Evolutionary conservation across 495 filamentous ascomycete species (phyloP).

Genomic region (Rusavskia elegans): DNA sequence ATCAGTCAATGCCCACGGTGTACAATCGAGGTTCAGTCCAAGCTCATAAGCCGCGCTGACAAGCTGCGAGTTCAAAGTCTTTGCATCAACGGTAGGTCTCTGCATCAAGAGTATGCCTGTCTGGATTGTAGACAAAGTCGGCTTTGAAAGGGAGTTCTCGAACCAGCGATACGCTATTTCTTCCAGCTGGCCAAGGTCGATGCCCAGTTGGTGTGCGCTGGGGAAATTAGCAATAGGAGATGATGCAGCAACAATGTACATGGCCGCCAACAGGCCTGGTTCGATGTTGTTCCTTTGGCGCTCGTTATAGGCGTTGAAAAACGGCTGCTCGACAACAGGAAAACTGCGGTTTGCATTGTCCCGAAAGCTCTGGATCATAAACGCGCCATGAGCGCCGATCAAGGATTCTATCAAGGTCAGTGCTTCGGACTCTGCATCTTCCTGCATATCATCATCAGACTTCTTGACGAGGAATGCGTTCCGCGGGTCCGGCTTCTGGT

Average conservation of each 20-base stretch:
- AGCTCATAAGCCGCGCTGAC: slow-evolving; percentile 39
- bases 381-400: slow-evolving; percentile 66
- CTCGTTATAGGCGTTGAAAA: slow-evolving; percentile 63
- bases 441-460: slow-evolving; percentile 20
- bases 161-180: slow-evolving; percentile 57
- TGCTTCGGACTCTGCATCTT: slow-evolving; percentile 37
- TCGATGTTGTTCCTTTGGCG: slow-evolving; percentile 63
- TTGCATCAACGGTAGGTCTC: slow-evolving; percentile 70
- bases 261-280: slow-evolving; percentile 68
- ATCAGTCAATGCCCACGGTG: slow-evolving; percentile 34
- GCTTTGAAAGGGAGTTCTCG: slow-evolving; percentile 59
- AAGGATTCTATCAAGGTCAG: slow-evolving; percentile 67
- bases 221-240: slow-evolving; percentile 61
- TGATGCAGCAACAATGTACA: slow-evolving; percentile 85
- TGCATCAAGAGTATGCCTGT: slow-evolving; percentile 82
- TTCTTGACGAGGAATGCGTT: slow-evolving; percentile 68
- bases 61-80: slow-evolving; percentile 69
- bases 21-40: slow-evolving; percentile 40
- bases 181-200: slow-evolving; percentile 63
- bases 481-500: slow-evolving; percentile 60
- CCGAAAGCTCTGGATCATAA: slow-evolving; percentile 77
- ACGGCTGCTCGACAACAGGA: slow-evolving; percentile 77
- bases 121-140: slow-evolving; percentile 87
- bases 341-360: slow-evolving; percentile 76
- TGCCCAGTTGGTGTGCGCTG: slow-evolving; percentile 40